Base-by-base conservation (phyloP, 371 early-diverging fungal genomes). In the Rhizopus delemar region DNA sequence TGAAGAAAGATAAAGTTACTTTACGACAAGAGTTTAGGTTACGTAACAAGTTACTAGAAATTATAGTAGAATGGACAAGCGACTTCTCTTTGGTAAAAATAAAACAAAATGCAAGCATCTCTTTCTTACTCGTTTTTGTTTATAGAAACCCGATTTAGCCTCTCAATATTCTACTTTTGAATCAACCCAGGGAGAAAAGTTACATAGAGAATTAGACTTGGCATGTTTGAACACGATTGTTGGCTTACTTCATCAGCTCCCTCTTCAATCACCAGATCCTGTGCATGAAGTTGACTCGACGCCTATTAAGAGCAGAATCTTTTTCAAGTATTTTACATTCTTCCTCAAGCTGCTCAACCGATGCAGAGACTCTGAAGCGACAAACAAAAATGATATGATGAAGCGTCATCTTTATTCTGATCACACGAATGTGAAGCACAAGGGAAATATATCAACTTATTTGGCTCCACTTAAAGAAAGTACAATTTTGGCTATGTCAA, bases 261-360 rank as follows among this genome's bases (percentile, higher is more conserved):
- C 94, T 3, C 75, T 96, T 28, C 93, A 92, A 57, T 86, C 92
- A 5, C 78, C 87, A 54, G 91, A 89, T 45, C 80, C 81, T 4
- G 73, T 82, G 0, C 84, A 78, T 46, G 90, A 87, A 53, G 71
- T 77, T 3, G 89, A 87, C 38, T 74, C 89, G 34, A 74, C 79
- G 8, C 87, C 87, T 60, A 81, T 86, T 63, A 91, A 93, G 50
- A 84, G 87, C 45, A 75, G 87, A 45, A 82, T 93, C 5, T 96
- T 94, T 67, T 90, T 86, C 71, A 87, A 90, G 39, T 94, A 94
- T 72, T 90, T 95, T 69, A 81, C 86, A 34, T 95, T 95, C 73
- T 94, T 95, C 69, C 71, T 96, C 51, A 91, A 92, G 57, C 75
- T 94, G 22, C 71, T 96, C 52, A 91, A 89, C 62, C 86, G 92